These are phyloP conservation scores for Arabidopsis suecica DNA, from an alignment of 345 rosid species.

Conservation along the genomic window DNA sequence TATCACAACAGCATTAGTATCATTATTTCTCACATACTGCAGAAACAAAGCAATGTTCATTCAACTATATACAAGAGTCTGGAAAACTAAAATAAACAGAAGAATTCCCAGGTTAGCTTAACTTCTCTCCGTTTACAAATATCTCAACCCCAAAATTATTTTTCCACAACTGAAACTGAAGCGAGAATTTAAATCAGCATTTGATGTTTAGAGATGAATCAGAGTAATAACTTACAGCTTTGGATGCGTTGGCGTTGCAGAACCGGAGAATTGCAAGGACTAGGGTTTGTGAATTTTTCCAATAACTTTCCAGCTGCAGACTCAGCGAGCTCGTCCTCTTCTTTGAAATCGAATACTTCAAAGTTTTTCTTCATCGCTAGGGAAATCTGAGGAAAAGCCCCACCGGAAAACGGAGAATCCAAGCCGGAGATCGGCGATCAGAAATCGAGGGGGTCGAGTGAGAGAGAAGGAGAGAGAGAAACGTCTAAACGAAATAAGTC, in stretches of 20 bases:
- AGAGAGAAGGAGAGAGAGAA: constrained; percentile 14
- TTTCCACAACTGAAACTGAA: neutral
- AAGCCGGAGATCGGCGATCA: constrained; percentile 36
- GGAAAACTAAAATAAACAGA: neutral
- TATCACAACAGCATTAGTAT: neutral
- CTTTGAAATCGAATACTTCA: constrained; percentile 70
- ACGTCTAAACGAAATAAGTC: constrained; percentile 33
- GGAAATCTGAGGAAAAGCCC: neutral
- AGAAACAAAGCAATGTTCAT: constrained; percentile 21
- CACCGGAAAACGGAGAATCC: constrained; percentile 25
- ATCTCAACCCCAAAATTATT: constrained; percentile 17
- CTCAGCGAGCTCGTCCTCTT: constrained; percentile 74
- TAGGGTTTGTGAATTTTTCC: constrained; percentile 70
- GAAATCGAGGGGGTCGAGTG: constrained; percentile 35
- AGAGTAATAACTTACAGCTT: constrained; percentile 54
- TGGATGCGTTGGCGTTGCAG: constrained; percentile 55
- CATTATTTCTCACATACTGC: constrained; percentile 17
- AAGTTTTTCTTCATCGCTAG: constrained; percentile 59
- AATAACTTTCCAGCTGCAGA: constrained; percentile 49
- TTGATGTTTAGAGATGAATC: neutral
- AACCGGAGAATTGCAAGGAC: constrained; percentile 47
- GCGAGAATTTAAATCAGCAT: neutral
- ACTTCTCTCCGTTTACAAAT: neutral
- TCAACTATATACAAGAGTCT: neutral
- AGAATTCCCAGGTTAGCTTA: neutral